These are phyloP conservation scores for Komagataella pastoris DNA, from an alignment of 805 yeast species.

Conservation along the genomic window DNA sequence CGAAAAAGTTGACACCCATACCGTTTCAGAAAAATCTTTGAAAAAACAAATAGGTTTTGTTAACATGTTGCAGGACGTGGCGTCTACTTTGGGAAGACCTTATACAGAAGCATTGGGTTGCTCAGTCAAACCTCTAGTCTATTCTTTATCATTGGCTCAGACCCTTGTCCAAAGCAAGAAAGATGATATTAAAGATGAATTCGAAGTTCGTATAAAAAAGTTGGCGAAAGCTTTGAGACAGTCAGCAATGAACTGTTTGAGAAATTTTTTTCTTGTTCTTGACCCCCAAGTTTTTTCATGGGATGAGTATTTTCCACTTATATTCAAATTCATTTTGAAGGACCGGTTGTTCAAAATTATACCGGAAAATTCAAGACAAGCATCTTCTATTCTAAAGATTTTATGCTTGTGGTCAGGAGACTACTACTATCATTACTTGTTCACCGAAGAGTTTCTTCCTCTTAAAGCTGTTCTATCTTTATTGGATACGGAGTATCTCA, in stretches of 20 bases:
- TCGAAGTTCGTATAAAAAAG: constrained; percentile 16
- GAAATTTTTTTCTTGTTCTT: constrained; percentile 37
- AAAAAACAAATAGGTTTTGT: constrained; percentile 4
- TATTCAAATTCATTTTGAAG: constrained; percentile 39
- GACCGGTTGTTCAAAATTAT: constrained; percentile 63
- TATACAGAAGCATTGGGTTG: constrained; percentile 33
- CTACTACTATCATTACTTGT: constrained; percentile 35
- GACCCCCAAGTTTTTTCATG: constrained; percentile 37
- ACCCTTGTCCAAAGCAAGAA: constrained; percentile 17
- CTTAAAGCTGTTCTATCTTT: constrained; percentile 41
- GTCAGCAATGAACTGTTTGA: constrained; percentile 51
- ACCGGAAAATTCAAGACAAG: constrained; percentile 68
- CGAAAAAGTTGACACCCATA: neutral
- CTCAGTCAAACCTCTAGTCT: constrained; percentile 44
- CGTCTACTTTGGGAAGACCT: constrained; percentile 44
- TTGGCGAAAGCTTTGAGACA: constrained; percentile 50
- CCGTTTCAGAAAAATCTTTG: neutral
- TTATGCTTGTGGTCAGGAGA: constrained; percentile 44
- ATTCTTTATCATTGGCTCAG: constrained; percentile 42
- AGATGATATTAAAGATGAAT: constrained; percentile 9
- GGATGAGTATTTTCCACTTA: constrained; percentile 32
- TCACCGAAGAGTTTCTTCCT: constrained; percentile 41
- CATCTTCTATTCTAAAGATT: constrained; percentile 62
- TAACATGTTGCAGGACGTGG: constrained; percentile 43
- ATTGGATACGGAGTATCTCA: constrained; percentile 40